Evolutionary conservation across 2,329 filamentous ascomycete species (phyloP), one percentile per base, ranked within the genome.

Genomic region (Talaromyces sp.): DNA sequence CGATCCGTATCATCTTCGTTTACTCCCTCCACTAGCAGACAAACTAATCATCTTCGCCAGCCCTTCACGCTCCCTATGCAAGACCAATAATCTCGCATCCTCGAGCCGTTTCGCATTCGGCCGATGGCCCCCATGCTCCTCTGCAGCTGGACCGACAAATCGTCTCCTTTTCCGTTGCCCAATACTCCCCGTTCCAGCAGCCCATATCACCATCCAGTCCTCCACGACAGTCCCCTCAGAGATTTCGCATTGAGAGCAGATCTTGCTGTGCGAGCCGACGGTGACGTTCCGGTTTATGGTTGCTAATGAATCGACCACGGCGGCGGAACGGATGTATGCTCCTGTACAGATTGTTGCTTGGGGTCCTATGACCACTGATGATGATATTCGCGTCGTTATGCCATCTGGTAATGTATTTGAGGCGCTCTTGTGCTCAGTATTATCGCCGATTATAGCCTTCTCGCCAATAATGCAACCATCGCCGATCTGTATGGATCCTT

Each of bases 381-480:
- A 66, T 0, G 73, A 75, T 51, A 78, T 68, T 0, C 69, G 70
- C 11, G 69, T 73, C 37, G 63, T 60, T 17, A 61, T 58, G 50
- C 53, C 31, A 56, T 60, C 13, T 46, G 51, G 45, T 57, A 54
- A 33, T 56, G 56, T 46, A 54, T 19, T 25, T 3, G 25, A 7
- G 4, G 25, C 25, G 57, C 31, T 7, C 39, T 58, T 53, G 35
- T 89, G 80, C 74, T 58, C 84, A 17, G 50, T 28, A 25, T 41
- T 52, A 77, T 75, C 64, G 2, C 77, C 77, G 25, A 79, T 73
- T 0, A 73, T 60, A 45, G 66, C 70, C 61, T 78, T 78, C 67
- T 97, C 94, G 64, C 88, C 85, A 43, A 97, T 80, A 46, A 96
- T 88, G 66, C 89, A 94, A 54, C 88, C 85, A 59, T 89, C 85